Conservation (phyloP, 768 basidiomycete genomes). For the Leccinum arenicola region DNA sequence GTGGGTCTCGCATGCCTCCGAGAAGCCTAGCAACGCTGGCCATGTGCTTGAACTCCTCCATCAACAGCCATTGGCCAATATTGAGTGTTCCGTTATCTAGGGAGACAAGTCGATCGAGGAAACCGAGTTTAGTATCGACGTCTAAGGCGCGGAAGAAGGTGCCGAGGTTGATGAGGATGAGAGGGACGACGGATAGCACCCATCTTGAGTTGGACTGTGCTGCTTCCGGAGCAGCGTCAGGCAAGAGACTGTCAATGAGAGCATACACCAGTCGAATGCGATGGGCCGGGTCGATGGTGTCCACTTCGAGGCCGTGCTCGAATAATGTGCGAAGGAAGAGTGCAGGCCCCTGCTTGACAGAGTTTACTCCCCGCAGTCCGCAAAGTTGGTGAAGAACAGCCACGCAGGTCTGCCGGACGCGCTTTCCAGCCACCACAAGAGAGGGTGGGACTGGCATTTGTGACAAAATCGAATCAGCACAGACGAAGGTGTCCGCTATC, state of each 20-base stretch:
- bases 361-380: slow-evolving; percentile 28
- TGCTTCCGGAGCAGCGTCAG: slow-evolving; percentile 27
- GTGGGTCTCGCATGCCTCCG: slow-evolving; percentile 31
- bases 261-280: slow-evolving; percentile 54
- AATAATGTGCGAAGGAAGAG: slow-evolving; percentile 57
- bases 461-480: slow-evolving; percentile 45
- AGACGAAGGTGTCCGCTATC: slow-evolving; percentile 55
- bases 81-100: slow-evolving; percentile 42
- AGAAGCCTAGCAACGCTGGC: slow-evolving; percentile 38
- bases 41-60: slow-evolving; percentile 58
- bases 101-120: slow-evolving; percentile 52
- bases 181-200: slow-evolving; percentile 55
- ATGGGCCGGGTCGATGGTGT: slow-evolving; percentile 52
- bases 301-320: slow-evolving; percentile 40
- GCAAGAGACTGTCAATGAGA: slow-evolving; percentile 58
- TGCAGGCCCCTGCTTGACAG: slow-evolving; percentile 41
- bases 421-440: slow-evolving; percentile 29
- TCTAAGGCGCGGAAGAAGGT: slow-evolving; percentile 58
- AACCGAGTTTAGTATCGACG: slow-evolving; percentile 48
- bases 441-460: slow-evolving; percentile 34
- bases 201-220: slow-evolving; percentile 41
- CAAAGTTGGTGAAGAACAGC: slow-evolving; percentile 43
- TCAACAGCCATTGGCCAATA: slow-evolving; percentile 60
- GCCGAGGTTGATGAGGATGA: slow-evolving; percentile 50
- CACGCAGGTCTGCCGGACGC: slow-evolving; percentile 49